Evolutionary conservation across 352 stramenopile species (phyloP).

Genomic region (Pythium aquatile): DNA sequence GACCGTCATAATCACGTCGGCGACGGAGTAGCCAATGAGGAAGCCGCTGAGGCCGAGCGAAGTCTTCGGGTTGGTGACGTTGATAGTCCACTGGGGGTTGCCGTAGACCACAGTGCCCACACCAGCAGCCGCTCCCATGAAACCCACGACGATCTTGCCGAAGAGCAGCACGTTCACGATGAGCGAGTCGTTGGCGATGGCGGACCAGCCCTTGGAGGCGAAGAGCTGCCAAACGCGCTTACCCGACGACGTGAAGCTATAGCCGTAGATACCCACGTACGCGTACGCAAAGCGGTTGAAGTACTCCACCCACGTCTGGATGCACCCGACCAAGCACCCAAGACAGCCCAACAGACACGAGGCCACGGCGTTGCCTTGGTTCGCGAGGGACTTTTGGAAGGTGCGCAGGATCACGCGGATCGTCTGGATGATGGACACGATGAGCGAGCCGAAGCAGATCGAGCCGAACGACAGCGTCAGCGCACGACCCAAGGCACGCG

Average conservation of each 20-base stretch:
- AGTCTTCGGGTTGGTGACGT: constrained; percentile 42
- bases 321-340: constrained; percentile 53
- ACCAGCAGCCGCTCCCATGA: constrained; percentile 45
- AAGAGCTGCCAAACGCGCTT: constrained; percentile 60
- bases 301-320: constrained; percentile 66
- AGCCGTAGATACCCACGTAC: constrained; percentile 74
- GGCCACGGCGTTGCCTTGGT: constrained; percentile 55
- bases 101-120: constrained; percentile 39
- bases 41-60: constrained; percentile 49
- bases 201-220: constrained; percentile 49
- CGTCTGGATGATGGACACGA: constrained; percentile 68
- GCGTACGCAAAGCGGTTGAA: constrained; percentile 79
- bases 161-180: constrained; percentile 61
- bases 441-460: constrained; percentile 76
- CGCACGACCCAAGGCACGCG: constrained; percentile 47
- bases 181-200: constrained; percentile 72
- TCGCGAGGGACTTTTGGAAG: constrained; percentile 38
- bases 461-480: constrained; percentile 82
- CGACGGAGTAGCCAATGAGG: constrained; percentile 49
- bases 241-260: constrained; percentile 48
- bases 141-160: constrained; percentile 56
- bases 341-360: constrained; percentile 46
- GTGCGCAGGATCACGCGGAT: constrained; percentile 46
- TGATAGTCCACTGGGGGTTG: constrained; percentile 40
- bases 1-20: constrained; percentile 51